Conservation (phyloP, 441 rosid genomes). For the Erodium moschatum region DNA sequence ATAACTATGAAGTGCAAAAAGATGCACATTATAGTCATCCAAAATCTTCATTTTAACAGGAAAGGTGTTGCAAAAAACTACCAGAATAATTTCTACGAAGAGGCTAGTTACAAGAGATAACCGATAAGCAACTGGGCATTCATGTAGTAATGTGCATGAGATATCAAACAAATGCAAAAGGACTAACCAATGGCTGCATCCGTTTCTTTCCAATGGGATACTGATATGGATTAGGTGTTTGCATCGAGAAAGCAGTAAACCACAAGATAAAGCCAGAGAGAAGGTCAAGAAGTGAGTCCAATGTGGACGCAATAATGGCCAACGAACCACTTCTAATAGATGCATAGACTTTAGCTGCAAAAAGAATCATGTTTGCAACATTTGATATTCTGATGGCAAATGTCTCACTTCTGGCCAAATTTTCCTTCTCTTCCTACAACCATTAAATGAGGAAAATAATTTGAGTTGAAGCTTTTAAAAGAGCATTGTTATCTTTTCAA, state of each 20-base stretch:
- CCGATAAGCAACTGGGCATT: neutral
- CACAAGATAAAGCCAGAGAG: conserved; percentile 55
- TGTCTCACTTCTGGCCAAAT: conserved; percentile 35
- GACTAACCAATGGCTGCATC: conserved; percentile 55
- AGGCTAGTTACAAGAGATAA: neutral
- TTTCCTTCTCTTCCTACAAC: conserved; percentile 33
- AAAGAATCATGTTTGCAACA: conserved; percentile 28
- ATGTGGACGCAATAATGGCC: conserved; percentile 59
- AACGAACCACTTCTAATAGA: conserved; percentile 43
- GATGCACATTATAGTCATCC: neutral
- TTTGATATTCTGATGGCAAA: conserved; percentile 42
- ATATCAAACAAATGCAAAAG: neutral
- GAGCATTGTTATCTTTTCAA: neutral
- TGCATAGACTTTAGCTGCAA: conserved; percentile 46
- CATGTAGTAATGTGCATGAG: no score
- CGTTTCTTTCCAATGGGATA: conserved; percentile 59
- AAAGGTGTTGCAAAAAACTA: neutral
- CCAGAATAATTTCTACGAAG: neutral
- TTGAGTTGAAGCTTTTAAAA: neutral
- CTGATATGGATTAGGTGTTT: conserved; percentile 32
- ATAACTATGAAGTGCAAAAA: neutral
- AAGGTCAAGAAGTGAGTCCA: conserved; percentile 54
- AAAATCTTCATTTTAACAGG: neutral
- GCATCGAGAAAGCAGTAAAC: conserved; percentile 46
- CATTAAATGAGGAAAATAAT: neutral